Evolutionary conservation across 2,329 filamentous ascomycete genomes (phyloP).

Genomic region (Pseudocercospora vitis): DNA sequence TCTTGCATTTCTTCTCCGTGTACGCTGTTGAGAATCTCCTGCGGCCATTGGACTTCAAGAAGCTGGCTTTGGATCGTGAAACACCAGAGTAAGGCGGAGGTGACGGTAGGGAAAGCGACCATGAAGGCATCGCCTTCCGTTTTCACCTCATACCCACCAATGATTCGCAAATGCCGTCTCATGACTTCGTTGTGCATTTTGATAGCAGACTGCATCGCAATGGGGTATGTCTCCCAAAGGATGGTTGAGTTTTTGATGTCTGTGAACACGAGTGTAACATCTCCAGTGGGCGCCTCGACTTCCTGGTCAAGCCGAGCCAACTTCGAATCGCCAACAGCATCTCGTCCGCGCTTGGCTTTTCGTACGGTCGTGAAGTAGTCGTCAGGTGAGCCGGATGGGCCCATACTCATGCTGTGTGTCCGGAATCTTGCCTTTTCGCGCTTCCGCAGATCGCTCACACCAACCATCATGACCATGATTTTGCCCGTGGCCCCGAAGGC

Average conservation of each 20-base stretch:
- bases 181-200: conserved; percentile 97
- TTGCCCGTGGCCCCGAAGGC: conserved; percentile 92
- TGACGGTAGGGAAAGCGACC: conserved; percentile 96
- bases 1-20: conserved; percentile 81
- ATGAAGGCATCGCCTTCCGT: conserved; percentile 99
- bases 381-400: conserved; percentile 70
- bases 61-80: conserved; percentile 90
- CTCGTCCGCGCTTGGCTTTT: conserved; percentile 60
- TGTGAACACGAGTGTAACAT: conserved; percentile 92
- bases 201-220: conserved; percentile 94
- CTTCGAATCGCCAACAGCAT: conserved; percentile 74
- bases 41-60: conserved; percentile 87
- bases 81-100: conserved; percentile 90
- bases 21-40: conserved; percentile 83
- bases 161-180: conserved; percentile 85
- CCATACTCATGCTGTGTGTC: conserved; percentile 82
- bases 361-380: conserved; percentile 67
- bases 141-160: conserved; percentile 98
- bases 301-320: conserved; percentile 84
- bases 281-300: conserved; percentile 85
- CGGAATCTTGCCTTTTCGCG: conserved; percentile 73
- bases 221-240: conserved; percentile 92
- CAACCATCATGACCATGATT: conserved; percentile 99
- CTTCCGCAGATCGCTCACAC: conserved; percentile 85
- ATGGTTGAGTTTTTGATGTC: conserved; percentile 98